Base-by-base conservation (phyloP, 352 stramenopile species). In the Aphanomyces cochlioides region DNA sequence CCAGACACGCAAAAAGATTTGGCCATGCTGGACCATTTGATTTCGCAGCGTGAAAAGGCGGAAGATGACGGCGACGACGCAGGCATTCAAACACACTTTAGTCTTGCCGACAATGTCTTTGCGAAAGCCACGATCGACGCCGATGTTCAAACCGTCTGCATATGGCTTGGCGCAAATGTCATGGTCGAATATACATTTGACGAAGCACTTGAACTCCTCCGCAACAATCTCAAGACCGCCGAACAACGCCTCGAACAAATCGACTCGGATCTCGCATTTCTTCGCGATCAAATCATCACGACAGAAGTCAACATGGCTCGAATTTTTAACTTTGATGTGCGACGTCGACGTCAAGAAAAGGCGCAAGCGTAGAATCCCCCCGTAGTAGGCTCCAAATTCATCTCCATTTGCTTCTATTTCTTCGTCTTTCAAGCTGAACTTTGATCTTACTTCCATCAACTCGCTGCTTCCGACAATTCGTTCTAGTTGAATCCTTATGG, bases 131-230 rank as follows among this genome's bases (percentile, higher is more conserved):
- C 95, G 43, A 81, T 99, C 36, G 91, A 98, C 78, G 86, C 77
- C 38, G 82, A 79, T 1, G 75, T 90, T 47, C 91, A 92, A 39
- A 98, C 90, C 67, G 96, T 99, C 28, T 98, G 96, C 84, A 89
- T 99, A 69, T 99, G 96, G 96, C 81, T 99, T 13, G 96, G 96
- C n/a, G 96, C 95, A 15, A 98, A 98, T 82, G 92, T 98, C 39
- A 98, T 98, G 93, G 85, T 98, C 70, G 95, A 99, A 75, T 98
- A 98, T 77, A 95, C 92, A 56, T 98, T 98, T 74, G 87, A 98
- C n/a, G 96, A 99, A 73, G 95, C 95, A 10, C 81, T 97, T 43
- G 83, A 90, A 50, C 73, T 98, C 84, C 78, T 97, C 80, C 72
- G 90, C 69, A 74, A 79, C 66, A 96, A 94, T 73, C 73, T 95